Evolutionary conservation across 2,329 filamentous ascomycete species (phyloP), one percentile per base, ranked within the genome.

Genomic region (Talaromyces albobiverticillius): DNA sequence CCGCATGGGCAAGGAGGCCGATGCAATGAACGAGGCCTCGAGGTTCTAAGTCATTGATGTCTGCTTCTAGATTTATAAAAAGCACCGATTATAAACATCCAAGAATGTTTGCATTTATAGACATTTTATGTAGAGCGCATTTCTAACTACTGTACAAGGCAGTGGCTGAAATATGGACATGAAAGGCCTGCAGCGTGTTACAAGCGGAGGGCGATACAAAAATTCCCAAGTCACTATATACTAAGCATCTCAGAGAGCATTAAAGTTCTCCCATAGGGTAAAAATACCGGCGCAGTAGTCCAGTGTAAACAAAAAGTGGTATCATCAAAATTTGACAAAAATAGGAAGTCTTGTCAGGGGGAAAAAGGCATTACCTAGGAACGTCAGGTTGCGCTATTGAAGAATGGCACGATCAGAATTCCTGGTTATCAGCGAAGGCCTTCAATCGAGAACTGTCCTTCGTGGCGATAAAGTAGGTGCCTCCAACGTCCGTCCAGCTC

Each of bases 401-500:
- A 10, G 9, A 38, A 29, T 29, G 10, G 16, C 3, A 14, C 18
- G 36, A 40, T 34, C 32, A 54, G n/a, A 51, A 51, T 25, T 20
- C 36, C 22, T 51, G 34, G 29, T 38, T 67, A 55, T 75, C 71
- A 57, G 70, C 64, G 63, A 83, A 83, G 4, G 69, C 68, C 59
- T 77, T 73, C 63, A 82, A 66, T 61, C 79, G 79, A 26, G 75
- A 76, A 57, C 75, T 76, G 63, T 90, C 90, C 72, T 90, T 89
- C 11, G 83, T 91, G 54, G 93, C 91, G 67, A 97, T 88, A 68
- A 88, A 97, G 72, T 94, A 99, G 53, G 85, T 83, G 25, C 93
- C 93, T 23, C 86, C 86, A 49, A 86, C 84, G 60, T 88, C 87
- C 13, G 89, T 93, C 94, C 94, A 99, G 73, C 91, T 96, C 60